Base-by-base conservation (phyloP, 1,284 basidiomycete genomes). In the Tilletia indica region DNA sequence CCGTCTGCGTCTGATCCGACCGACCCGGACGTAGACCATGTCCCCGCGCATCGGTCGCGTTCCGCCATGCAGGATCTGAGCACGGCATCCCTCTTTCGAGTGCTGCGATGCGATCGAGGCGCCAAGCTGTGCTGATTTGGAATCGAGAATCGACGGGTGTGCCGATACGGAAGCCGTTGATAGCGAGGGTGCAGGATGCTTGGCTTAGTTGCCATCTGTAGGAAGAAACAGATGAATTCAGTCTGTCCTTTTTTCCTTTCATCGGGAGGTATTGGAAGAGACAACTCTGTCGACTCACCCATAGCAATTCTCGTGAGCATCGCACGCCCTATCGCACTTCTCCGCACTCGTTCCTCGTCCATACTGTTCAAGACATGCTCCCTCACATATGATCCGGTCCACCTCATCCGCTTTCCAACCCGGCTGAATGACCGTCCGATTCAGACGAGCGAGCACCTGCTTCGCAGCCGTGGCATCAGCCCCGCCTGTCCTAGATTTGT, bases 371-470 rank as follows among this genome's bases (percentile, higher is more conserved):
- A 64, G n/a, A 21, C 61, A 64, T 4, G 61, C 6, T 16, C 36
- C 36, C 9, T 42, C 36, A 38, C 61, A 64, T 16, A 5, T 36
- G 34, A 34, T 39, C 3, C 12, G 8, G 34, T 64, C 61, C 36
- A 64, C 61, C 31, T 64, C 61, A 4, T 64, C 61, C 19, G 61
- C 61, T 21, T 34, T 38, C 61, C 61, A 64, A 38, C 9, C 61
- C 16, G 61, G 31, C 61, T 42, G 31, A 19, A 64, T 14, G 16
- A 64, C 34, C 3, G 61, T 64, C 61, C 42, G 42, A 14, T 45
- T 45, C 42, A 45, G 42, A 45, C 42, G 42, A 14, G 42, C 8
- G 31, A 21, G 9, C 58, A 12, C 58, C 12, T 14, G 21, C 61
- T 14, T 64, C 14, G 61, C 34, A 64, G 42, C 42, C 1, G 6